Evolutionary conservation across 805 yeast genomes (phyloP).

Genomic region (Priceomyces melissophilus): DNA sequence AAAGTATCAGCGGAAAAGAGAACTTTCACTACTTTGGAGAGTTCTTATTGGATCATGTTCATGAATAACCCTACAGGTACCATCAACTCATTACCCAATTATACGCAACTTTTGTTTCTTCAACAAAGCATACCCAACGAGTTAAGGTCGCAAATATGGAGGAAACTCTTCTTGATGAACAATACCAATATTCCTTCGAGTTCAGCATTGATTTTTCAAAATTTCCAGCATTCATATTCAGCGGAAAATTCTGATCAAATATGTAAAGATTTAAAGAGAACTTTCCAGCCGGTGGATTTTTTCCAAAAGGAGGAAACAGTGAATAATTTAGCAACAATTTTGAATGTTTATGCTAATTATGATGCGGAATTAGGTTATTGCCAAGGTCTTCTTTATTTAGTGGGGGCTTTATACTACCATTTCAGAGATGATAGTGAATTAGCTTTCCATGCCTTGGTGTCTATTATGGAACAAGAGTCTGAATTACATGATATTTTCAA

Average conservation of each 20-base stretch:
- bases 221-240: conserved; percentile 42
- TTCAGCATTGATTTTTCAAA: conserved; percentile 28
- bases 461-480: conserved; percentile 55
- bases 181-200: conserved; percentile 31
- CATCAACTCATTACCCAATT: conserved; percentile 44
- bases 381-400: conserved; percentile 63
- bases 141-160: conserved; percentile 45
- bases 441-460: conserved; percentile 52
- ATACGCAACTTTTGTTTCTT: conserved; percentile 41
- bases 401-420: conserved; percentile 51
- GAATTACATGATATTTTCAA: conserved; percentile 50
- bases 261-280: conserved; percentile 55
- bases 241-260: conserved; percentile 42
- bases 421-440: conserved; percentile 27
- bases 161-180: conserved; percentile 30
- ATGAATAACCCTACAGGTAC: conserved; percentile 43
- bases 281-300: conserved; percentile 53
- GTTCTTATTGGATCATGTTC: conserved; percentile 43
- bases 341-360: conserved; percentile 61
- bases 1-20: conserved; percentile 3
- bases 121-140: conserved; percentile 45
- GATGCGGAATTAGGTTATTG: conserved; percentile 67
- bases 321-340: conserved; percentile 46
- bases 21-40: conserved; percentile 24
- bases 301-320: conserved; percentile 45